phyloP scores from a whole-genome alignment of 208 protist species.

The Wallacemonas collosoma region DNA sequence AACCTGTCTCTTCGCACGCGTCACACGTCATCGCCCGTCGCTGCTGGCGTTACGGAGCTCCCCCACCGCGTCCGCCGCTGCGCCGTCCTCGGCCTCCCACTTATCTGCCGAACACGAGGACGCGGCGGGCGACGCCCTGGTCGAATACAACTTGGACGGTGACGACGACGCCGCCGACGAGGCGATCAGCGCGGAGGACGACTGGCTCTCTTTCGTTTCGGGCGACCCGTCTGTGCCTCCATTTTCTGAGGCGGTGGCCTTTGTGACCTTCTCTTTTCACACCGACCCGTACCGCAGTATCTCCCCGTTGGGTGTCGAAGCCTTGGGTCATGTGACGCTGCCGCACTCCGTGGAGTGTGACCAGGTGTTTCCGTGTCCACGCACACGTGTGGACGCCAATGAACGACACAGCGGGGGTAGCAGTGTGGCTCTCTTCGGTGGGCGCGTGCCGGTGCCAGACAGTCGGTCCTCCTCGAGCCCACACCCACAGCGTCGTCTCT shows the following conservation, averaged over 20 bases:
- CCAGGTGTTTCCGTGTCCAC: slow-evolving; percentile 22
- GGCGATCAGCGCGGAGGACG: background rate
- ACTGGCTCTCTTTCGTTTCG: background rate
- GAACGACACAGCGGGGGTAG: background rate
- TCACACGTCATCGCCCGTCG: background rate
- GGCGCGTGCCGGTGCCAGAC: no score
- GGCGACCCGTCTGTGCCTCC: background rate
- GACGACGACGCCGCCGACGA: background rate
- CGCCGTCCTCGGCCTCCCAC: background rate
- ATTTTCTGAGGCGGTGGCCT: background rate
- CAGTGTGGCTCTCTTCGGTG: background rate
- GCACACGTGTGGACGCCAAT: background rate
- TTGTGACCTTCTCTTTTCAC: background rate
- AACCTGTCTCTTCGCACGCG: slow-evolving; percentile 48
- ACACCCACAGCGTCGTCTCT: background rate
- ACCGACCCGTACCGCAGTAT: slow-evolving; percentile 2
- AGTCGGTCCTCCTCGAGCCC: background rate
- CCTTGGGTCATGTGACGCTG: background rate
- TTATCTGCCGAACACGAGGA: background rate
- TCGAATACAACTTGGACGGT: slow-evolving; percentile 1
- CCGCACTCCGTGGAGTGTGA: slow-evolving; percentile 24
- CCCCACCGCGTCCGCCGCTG: slow-evolving; percentile 16
- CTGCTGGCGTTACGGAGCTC: background rate
- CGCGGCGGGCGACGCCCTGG: background rate
- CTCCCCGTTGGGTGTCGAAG: background rate